Conservation (phyloP, 1,284 basidiomycete genomes). For the Pterulicium gracile region DNA sequence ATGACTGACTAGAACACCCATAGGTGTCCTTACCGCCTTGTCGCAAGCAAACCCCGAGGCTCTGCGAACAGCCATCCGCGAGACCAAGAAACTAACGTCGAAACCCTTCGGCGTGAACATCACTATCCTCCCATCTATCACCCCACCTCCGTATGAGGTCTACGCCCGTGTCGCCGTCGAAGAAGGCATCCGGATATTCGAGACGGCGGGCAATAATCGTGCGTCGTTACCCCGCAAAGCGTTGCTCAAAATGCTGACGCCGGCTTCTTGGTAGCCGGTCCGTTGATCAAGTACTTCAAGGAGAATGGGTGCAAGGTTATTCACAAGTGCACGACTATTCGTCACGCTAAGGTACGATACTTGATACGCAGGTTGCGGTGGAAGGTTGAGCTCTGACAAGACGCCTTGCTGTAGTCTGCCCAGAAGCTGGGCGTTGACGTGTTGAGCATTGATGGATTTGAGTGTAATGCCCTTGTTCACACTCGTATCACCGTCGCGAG, state of each 20-base stretch:
- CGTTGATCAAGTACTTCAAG: constrained; percentile 78
- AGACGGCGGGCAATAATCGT: constrained; percentile 92
- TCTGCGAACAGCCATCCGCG: constrained; percentile 74
- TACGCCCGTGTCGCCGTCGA: constrained; percentile 78
- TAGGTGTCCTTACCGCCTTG: constrained; percentile 77
- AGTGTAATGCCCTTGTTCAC: constrained; percentile 40
- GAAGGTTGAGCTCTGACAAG: no score
- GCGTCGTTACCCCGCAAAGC: constrained; percentile 15
- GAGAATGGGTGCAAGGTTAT: constrained; percentile 68
- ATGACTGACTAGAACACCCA: constrained; percentile 2
- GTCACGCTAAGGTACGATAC: constrained; percentile 66
- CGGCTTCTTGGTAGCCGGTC: constrained; percentile 41
- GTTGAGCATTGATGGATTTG: constrained; percentile 83
- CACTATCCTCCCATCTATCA: constrained; percentile 83
- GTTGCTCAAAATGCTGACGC: constrained; percentile 1
- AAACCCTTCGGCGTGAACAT: constrained; percentile 90
- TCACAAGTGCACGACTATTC: constrained; percentile 86
- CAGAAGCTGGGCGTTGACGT: constrained; percentile 76
- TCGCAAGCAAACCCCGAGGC: constrained; percentile 84
- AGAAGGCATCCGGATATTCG: constrained; percentile 83
- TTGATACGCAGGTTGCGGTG: no score
- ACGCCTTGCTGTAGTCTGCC: constrained; percentile 48
- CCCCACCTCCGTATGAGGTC: constrained; percentile 83
- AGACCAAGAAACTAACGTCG: constrained; percentile 59
- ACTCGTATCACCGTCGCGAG: neutral